Conservation (phyloP, 2,329 filamentous ascomycete species). For the Myriosclerotinia curreyana region DNA sequence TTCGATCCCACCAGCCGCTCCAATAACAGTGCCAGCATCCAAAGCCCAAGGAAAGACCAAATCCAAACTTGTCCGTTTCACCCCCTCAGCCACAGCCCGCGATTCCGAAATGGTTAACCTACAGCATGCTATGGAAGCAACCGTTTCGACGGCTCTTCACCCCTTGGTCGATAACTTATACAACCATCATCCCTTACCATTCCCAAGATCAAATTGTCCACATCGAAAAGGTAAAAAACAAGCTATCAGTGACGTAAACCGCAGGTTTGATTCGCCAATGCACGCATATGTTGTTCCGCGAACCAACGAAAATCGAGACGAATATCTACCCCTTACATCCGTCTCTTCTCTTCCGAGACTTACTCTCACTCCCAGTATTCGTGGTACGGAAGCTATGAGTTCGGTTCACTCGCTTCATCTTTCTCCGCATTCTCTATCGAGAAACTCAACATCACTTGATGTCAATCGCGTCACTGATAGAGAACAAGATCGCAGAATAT, state of each 20-base stretch:
- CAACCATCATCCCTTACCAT: neutral
- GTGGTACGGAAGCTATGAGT: neutral
- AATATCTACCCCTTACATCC: slow-evolving; percentile 10
- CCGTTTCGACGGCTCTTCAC: slow-evolving; percentile 15
- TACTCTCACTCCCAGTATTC: neutral
- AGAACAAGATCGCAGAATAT: neutral
- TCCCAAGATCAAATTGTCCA: neutral
- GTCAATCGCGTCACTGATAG: neutral
- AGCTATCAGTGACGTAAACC: neutral
- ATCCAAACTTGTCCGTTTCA: slow-evolving; percentile 18
- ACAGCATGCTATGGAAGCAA: slow-evolving; percentile 20
- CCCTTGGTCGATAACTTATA: slow-evolving; percentile 1
- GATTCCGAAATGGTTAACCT: slow-evolving; percentile 20
- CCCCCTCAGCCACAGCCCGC: slow-evolving; percentile 18
- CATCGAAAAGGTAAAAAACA: slow-evolving; percentile 10
- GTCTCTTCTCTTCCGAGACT: neutral
- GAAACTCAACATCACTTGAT: neutral
- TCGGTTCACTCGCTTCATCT: neutral
- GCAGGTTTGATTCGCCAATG: neutral
- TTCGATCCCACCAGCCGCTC: neutral
- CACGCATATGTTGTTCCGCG: neutral
- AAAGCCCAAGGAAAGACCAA: slow-evolving; percentile 11
- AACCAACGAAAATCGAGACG: slow-evolving; percentile 6
- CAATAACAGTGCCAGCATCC: neutral
- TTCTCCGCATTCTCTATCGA: neutral